Evolutionary conservation across 2,329 filamentous ascomycete species (phyloP).

Genomic region (Claviceps fusiformis): DNA sequence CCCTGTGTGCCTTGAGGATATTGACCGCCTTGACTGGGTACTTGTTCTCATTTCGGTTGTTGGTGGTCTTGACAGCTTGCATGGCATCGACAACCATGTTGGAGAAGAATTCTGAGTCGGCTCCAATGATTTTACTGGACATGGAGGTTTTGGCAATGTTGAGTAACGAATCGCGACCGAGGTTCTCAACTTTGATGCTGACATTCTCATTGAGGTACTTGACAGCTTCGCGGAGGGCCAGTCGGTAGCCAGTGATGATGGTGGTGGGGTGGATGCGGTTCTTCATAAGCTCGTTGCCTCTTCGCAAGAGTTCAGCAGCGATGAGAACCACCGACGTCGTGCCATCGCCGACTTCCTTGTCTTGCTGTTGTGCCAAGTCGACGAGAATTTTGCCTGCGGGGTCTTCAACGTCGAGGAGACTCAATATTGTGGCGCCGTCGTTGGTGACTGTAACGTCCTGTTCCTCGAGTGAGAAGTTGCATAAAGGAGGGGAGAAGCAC

Average conservation of each 20-base stretch:
- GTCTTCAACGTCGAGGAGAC: conserved; percentile 90
- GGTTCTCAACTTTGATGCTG: conserved; percentile 83
- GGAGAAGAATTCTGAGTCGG: conserved; percentile 92
- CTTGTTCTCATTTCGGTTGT: conserved; percentile 81
- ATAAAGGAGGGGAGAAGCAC: too few relatives aligned
- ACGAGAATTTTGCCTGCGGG: conserved; percentile 97
- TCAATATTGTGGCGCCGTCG: conserved; percentile 93
- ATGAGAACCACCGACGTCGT: conserved; percentile 97
- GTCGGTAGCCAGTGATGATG: conserved; percentile 94
- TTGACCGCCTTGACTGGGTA: conserved; percentile 99
- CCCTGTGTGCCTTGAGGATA: conserved; percentile 91
- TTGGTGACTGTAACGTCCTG: conserved; percentile 98
- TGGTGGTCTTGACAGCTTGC: conserved; percentile 83
- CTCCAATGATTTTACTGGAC: conserved; percentile 97
- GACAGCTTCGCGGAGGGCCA: conserved; percentile 88
- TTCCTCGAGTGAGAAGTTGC: background rate
- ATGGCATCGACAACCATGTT: conserved; percentile 97
- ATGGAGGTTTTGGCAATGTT: conserved; percentile 98
- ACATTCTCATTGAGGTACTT: conserved; percentile 99
- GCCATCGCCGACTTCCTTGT: conserved; percentile 97
- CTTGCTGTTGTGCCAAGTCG: conserved; percentile 93
- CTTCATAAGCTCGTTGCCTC: conserved; percentile 97
- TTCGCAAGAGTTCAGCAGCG: conserved; percentile 81
- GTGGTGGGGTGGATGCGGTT: conserved; percentile 99
- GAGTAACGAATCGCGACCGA: conserved; percentile 79